Percentiles rank a stretch among this genome's conserved stretches.
phyloP scores from a whole-genome alignment of 2,329 filamentous ascomycete species.

The Cladosporium sphaerospermum region DNA sequence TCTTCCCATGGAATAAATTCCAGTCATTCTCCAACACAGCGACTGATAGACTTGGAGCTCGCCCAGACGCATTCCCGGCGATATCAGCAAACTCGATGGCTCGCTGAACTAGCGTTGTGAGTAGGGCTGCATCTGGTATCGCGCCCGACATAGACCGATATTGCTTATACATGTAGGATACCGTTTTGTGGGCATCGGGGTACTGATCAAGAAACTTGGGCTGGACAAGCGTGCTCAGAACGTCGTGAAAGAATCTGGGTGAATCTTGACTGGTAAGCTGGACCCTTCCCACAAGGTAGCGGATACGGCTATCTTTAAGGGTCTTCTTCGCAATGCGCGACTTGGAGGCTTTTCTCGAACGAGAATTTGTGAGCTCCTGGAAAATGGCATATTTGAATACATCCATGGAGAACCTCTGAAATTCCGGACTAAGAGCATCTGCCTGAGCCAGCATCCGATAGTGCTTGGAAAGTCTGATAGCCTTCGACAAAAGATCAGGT shows the following conservation, averaged over 20 bases:
- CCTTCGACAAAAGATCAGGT: conserved; percentile 16
- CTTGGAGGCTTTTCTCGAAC: background rate
- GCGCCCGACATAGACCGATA: background rate
- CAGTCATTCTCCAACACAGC: conserved; percentile 21
- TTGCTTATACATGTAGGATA: conserved; percentile 13
- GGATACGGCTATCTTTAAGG: conserved; percentile 10
- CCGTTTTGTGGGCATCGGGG: conserved; percentile 13
- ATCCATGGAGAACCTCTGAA: conserved; percentile 10
- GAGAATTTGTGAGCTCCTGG: conserved; percentile 12
- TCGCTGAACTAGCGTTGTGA: background rate
- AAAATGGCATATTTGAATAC: conserved; percentile 17
- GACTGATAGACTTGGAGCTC: conserved; percentile 4
- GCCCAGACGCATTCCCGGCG: background rate
- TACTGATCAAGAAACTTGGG: conserved; percentile 8
- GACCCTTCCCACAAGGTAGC: conserved; percentile 13
- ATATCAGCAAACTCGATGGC: background rate
- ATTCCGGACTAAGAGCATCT: conserved; percentile 1
- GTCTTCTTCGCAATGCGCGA: background rate
- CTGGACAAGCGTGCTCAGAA: conserved; percentile 12
- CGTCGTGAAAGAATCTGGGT: conserved; percentile 11
- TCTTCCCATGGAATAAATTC: conserved; percentile 18
- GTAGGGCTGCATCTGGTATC: background rate
- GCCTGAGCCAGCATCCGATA: conserved; percentile 6
- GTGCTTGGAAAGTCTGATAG: conserved; percentile 12
- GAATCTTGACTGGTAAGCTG: conserved; percentile 10